Conservation (phyloP, 345 rosid species). For the Pelargonium nanum region DNA sequence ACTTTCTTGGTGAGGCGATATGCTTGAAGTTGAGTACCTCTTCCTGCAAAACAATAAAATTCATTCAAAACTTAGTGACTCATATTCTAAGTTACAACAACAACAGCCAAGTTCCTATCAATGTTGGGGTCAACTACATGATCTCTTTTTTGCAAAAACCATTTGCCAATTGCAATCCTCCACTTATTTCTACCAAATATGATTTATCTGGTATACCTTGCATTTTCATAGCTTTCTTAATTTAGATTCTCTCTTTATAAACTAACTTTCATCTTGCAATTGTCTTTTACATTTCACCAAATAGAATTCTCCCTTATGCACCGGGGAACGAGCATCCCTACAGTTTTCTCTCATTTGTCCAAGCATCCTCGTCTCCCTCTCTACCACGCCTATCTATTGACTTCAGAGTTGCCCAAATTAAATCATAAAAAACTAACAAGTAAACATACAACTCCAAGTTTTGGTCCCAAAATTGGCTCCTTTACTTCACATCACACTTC, state of each 20-base stretch:
- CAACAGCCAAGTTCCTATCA: not conserved
- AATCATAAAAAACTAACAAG: too few species aligned
- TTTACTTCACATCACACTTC: not conserved
- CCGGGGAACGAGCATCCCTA: not conserved
- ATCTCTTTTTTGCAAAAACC: not conserved
- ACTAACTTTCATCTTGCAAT: not conserved
- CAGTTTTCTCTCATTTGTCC: too few species aligned
- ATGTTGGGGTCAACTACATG: not conserved
- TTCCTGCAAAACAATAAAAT: conserved; percentile 36
- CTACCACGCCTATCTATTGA: not conserved
- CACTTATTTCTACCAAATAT: not conserved
- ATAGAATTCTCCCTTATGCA: not conserved
- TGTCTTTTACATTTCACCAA: not conserved
- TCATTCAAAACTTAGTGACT: conserved; percentile 6
- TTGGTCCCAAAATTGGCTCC: not conserved
- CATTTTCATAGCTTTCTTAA: not conserved
- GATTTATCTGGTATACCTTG: not conserved
- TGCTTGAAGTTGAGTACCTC: conserved; percentile 45
- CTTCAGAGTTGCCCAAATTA: not conserved
- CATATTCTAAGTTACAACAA: not conserved
- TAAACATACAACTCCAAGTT: not conserved
- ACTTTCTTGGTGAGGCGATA: conserved; percentile 46
- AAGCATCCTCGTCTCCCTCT: not conserved
- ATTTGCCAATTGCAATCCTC: not conserved
- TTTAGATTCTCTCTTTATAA: too few species aligned